Percentiles rank a stretch among this genome's conserved stretches.
These are phyloP conservation scores for Aspergillus amoenus DNA, from an alignment of 2,329 filamentous ascomycete species.

Conservation along the genomic window DNA sequence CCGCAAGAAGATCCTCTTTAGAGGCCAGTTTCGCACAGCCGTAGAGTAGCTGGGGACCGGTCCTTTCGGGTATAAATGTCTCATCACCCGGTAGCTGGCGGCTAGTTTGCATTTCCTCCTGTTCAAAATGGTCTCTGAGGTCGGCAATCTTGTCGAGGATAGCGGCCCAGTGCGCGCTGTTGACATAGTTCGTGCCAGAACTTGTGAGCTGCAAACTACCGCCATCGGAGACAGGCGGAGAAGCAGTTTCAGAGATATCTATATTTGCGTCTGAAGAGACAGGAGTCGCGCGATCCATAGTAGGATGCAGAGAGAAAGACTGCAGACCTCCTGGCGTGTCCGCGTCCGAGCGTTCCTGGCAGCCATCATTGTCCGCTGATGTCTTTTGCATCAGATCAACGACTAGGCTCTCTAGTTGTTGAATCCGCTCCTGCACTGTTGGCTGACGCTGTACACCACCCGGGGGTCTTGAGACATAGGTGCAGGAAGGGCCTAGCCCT, in stretches of 20 bases:
- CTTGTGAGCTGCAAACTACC: not conserved
- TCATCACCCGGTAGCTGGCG: not conserved
- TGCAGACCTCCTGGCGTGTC: not conserved
- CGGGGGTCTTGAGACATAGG: no score
- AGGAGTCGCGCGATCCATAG: no score
- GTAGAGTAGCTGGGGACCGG: not conserved
- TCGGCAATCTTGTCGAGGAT: not conserved
- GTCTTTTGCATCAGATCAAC: no score
- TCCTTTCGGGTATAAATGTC: not conserved
- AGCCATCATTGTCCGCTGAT: no score
- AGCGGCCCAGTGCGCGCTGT: not conserved
- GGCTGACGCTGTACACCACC: no score
- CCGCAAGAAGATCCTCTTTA: not conserved
- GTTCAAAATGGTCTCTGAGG: not conserved
- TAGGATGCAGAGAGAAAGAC: not conserved
- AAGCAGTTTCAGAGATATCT: not conserved
- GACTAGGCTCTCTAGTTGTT: no score
- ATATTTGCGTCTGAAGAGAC: no score
- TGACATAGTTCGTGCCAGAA: not conserved
- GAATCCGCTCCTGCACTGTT: no score
- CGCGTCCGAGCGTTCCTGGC: no score
- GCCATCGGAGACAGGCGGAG: not conserved
- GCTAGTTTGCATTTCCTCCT: not conserved
- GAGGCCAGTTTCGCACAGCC: not conserved
- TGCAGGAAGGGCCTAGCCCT: no score